Base-by-base conservation (phyloP, 2,329 filamentous ascomycete species). In the Thielaviopsis populi region DNA sequence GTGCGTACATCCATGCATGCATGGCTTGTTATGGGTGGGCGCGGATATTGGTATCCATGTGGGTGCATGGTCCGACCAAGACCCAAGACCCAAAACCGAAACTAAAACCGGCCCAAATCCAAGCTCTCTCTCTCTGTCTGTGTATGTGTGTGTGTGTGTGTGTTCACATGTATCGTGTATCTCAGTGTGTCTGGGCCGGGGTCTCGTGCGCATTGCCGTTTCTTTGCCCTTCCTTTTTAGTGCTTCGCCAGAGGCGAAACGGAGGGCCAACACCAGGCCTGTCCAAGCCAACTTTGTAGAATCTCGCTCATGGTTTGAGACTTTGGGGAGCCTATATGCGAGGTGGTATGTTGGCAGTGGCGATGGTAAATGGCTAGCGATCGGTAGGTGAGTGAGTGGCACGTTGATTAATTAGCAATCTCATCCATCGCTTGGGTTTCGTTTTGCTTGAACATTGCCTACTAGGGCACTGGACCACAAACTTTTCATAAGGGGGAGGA, bases 361-460 rank as follows among this genome's bases (percentile, higher is more conserved):
- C 33, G 10, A 8, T 37, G 30, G 7, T 7, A 33, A 7, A 37
- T 1, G 10, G 33, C n/a, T n/a, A n/a, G n/a, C n/a, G n/a, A n/a
- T 37, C 6, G 24, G 46, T 50, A 50, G 46, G 46, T 50, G 17
- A n/a, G 46, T 48, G 22, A 50, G 46, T 50, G 46, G 46, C 22
- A 50, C 46, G 46, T 56, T 22, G 27, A 33, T 56, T 56, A 33
- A 56, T 56, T 56, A 56, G 53, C 53, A 56, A 56, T 56, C 30
- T 56, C 17, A 56, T 56, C 53, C 53, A 56, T 56, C 17, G 53
- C 53, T 33, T 27, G 11, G 22, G 6, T 8, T 56, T 33, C 5
- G 19, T 53, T n/a, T 30, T 22, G 15, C 22, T 50, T 27, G 15
- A 50, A 13, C 46, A 11, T 50, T 37, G 3, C 33, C 5, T 37